Evolutionary conservation across 345 rosid species (phyloP).

Genomic region (Populus davidiana): DNA sequence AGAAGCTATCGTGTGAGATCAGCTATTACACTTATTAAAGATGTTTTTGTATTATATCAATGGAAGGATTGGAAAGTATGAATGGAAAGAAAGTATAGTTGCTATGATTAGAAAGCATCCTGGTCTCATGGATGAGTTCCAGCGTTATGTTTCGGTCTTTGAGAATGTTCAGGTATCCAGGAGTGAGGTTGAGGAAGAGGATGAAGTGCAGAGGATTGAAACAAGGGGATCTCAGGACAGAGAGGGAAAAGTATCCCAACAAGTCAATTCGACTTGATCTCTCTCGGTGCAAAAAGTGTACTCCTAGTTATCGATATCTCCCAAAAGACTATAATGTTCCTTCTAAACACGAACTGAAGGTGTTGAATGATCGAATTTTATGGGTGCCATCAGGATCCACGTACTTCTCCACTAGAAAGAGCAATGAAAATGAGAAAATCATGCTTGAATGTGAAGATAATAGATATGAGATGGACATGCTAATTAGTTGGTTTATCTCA

Average conservation of each 20-base stretch:
- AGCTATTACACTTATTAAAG: neutral
- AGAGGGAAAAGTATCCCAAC: neutral
- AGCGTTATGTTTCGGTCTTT: neutral
- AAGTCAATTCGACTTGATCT: conserved; percentile 9
- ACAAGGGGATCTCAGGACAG: neutral
- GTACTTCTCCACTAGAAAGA: neutral
- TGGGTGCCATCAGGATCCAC: neutral
- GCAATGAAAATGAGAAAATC: neutral
- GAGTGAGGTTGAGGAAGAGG: neutral
- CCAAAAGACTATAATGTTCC: neutral
- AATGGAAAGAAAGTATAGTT: neutral
- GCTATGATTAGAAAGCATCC: neutral
- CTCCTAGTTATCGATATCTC: conserved; percentile 18
- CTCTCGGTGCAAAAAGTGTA: conserved; percentile 3
- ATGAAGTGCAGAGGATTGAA: neutral
- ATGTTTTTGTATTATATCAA: neutral
- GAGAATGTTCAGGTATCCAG: neutral
- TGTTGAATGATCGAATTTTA: conserved; percentile 18
- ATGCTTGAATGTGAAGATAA: conserved; percentile 19
- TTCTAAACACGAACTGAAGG: conserved; percentile 3
- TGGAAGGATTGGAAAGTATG: neutral
- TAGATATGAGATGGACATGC: conserved; percentile 22
- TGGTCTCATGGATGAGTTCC: neutral
- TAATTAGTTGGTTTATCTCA: conserved; percentile 1
- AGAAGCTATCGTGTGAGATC: neutral